Base-by-base conservation (phyloP, 208 protist genomes). In the Crithidia sp. region DNA sequence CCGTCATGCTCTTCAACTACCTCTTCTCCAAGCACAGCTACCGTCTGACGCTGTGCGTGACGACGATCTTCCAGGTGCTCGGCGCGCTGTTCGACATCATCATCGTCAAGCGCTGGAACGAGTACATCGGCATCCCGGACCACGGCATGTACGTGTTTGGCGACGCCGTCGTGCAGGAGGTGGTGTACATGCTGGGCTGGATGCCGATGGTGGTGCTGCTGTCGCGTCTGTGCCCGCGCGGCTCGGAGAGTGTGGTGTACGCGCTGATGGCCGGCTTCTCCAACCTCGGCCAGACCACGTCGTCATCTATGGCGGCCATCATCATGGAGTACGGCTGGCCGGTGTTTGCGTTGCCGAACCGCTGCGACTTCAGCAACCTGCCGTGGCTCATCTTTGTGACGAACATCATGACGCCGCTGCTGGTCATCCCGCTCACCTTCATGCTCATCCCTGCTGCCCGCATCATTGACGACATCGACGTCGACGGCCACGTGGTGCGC, bases 231-330 rank as follows among this genome's bases (percentile, higher is more conserved):
- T 95, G 90, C 68, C 91, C 93, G 13, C 83, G 84, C 16, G 90
- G 88, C 10, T 86, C 90, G 60, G 93, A 95, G 77, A 82, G 78
- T 17, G 87, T 92, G 40, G 84, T 95, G 61, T 95, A 92, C 62
- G 85, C 93, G 43, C 77, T 95, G 45, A 82, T 97, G 71, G 90
- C 91, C 17, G 93, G 90, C 43, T 95, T 92, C 70, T 76, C 90
- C 12, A 94, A 95, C 81, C 80, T 97, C 54, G 93, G 89, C 12
- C 73, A 79, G 67, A 79, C 78, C 54, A 84, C 86, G 8, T 71
- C 84, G 4, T 71, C 61, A 12, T 76, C 81, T 0, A 66, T 92
- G 17, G 89, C 78, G 10, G 76, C 83, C 19, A 72, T 89, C 16
- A 63, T 94, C 50, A 90, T 93, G 74, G 85, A 91, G 66, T 81